Conservation (phyloP, 805 yeast genomes). For the Metschnikowia kunwiensis region DNA sequence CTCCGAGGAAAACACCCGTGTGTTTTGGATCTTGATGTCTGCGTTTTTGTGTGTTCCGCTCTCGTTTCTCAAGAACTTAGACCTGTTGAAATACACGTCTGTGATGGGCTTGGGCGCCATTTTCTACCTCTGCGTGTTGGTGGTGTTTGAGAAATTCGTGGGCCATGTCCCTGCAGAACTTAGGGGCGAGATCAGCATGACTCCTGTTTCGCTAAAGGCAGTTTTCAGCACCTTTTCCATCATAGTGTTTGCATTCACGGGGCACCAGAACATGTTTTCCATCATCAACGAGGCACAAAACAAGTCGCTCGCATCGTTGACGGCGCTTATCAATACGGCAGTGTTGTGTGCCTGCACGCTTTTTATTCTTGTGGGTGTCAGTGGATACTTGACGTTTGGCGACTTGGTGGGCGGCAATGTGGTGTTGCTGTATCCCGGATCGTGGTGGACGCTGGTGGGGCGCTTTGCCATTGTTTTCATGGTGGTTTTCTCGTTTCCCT, state of each 20-base stretch:
- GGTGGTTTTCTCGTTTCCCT: conserved; percentile 81
- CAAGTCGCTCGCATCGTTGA: conserved; percentile 46
- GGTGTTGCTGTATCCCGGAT: conserved; percentile 67
- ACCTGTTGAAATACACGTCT: conserved; percentile 83
- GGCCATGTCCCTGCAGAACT: conserved; percentile 47
- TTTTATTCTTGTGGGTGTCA: conserved; percentile 69
- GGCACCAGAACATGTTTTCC: conserved; percentile 93
- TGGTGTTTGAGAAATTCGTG: conserved; percentile 62
- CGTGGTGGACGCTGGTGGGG: conserved; percentile 67
- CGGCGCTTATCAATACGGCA: conserved; percentile 48
- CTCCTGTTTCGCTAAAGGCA: conserved; percentile 43
- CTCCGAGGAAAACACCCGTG: conserved; percentile 31
- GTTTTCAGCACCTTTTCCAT: conserved; percentile 77
- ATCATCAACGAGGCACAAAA: conserved; percentile 75
- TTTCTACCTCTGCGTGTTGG: conserved; percentile 69
- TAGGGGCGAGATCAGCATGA: conserved; percentile 29
- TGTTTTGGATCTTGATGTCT: conserved; percentile 60
- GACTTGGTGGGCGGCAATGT: conserved; percentile 65
- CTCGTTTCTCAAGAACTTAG: conserved; percentile 70
- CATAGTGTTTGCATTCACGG: conserved; percentile 90
- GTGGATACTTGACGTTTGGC: conserved; percentile 84
- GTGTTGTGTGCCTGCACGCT: conserved; percentile 58
- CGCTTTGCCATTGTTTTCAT: conserved; percentile 74
- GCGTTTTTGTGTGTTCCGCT: conserved; percentile 50
- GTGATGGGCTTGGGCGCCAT: conserved; percentile 79